phyloP scores from a whole-genome alignment of 2,329 filamentous ascomycete genomes.

The Fusarium marasasianum region DNA sequence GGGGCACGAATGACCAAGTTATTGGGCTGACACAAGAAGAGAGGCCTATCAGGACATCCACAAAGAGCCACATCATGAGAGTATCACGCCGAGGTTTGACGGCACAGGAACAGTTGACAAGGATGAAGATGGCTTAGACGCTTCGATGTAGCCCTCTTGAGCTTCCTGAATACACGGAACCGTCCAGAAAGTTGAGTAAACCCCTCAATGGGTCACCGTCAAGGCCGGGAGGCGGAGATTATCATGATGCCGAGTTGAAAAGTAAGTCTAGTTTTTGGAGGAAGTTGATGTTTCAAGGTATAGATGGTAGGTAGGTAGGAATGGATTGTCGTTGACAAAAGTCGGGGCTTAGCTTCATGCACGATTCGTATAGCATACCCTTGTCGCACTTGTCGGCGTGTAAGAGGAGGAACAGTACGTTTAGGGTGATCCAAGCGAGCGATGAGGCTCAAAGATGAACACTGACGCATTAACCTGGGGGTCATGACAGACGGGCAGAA shows the following conservation, averaged over 20 bases:
- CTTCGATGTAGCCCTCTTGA: not conserved
- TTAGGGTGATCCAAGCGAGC: conserved; percentile 17
- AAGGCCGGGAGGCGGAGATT: conserved; percentile 1
- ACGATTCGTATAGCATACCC: conserved; percentile 43
- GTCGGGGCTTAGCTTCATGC: conserved; percentile 40
- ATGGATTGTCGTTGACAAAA: conserved; percentile 16
- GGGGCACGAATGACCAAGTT: not conserved
- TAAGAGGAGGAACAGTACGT: not conserved
- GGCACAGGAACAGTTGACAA: not conserved
- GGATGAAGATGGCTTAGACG: not conserved
- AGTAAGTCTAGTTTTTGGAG: not conserved
- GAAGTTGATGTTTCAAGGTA: conserved; percentile 13
- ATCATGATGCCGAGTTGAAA: conserved; percentile 18
- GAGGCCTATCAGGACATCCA: not conserved
- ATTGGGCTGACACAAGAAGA: not conserved
- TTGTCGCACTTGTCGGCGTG: not conserved
- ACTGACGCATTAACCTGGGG: conserved; percentile 14
- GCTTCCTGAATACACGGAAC: not conserved
- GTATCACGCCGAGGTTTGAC: not conserved
- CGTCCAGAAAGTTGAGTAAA: not conserved
- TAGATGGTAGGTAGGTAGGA: not conserved
- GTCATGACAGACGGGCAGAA: not conserved
- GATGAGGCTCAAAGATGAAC: conserved; percentile 34
- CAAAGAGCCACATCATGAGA: not conserved
- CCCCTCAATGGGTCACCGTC: not conserved